These are phyloP conservation scores for Colletotrichum sp. DNA, from an alignment of 2,329 filamentous ascomycete genomes.

Conservation along the genomic window DNA sequence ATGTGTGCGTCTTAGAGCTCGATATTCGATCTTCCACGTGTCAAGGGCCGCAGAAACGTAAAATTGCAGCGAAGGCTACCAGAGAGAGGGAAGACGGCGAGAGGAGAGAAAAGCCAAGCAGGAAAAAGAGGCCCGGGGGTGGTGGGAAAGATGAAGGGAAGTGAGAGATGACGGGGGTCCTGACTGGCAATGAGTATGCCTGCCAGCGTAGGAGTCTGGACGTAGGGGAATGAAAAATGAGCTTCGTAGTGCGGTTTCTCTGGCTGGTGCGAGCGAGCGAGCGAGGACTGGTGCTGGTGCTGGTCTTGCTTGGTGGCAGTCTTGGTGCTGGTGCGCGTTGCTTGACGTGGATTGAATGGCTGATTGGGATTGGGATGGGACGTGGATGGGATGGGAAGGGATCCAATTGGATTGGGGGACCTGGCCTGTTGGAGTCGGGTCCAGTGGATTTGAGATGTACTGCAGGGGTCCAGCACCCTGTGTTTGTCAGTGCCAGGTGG, in stretches of 20 bases:
- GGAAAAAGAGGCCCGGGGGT: background rate
- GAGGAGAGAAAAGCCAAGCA: background rate
- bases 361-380: background rate
- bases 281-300: background rate
- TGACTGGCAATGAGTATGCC: background rate
- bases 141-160: conserved; percentile 6
- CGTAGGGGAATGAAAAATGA: background rate
- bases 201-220: background rate
- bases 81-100: background rate
- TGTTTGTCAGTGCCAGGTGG: conserved; percentile 8
- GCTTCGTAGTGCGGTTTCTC: background rate
- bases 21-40: background rate
- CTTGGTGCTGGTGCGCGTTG: background rate
- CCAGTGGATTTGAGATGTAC: background rate
- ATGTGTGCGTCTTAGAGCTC: background rate
- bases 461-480: conserved; percentile 12
- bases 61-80: background rate
- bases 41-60: background rate
- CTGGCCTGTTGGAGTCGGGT: background rate
- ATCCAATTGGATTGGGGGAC: background rate
- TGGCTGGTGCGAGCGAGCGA: background rate
- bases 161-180: background rate
- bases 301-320: background rate
- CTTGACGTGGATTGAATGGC: background rate
- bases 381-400: background rate